phyloP scores from a whole-genome alignment of 805 yeast species.

The Candida succiphila region DNA sequence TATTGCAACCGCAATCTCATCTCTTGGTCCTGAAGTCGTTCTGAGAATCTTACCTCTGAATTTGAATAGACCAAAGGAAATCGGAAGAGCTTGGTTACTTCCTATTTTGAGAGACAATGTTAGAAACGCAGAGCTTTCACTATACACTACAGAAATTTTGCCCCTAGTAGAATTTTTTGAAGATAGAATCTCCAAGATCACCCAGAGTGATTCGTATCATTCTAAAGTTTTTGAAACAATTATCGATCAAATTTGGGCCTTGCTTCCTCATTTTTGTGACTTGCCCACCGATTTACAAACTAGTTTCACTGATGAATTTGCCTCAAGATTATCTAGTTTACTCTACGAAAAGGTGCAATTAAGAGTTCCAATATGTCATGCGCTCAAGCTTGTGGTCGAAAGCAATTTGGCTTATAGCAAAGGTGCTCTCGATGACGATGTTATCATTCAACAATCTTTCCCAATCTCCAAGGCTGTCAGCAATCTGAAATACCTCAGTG shows the following conservation, averaged over 20 bases:
- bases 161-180: slow-evolving; percentile 56
- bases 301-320: slow-evolving; percentile 68
- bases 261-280: slow-evolving; percentile 82
- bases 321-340: slow-evolving; percentile 61
- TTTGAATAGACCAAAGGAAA: slow-evolving; percentile 44
- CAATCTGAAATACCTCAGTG: slow-evolving; percentile 52
- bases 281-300: slow-evolving; percentile 63
- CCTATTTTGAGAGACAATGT: slow-evolving; percentile 87
- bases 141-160: slow-evolving; percentile 49
- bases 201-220: slow-evolving; percentile 49
- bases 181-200: slow-evolving; percentile 30
- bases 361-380: slow-evolving; percentile 77
- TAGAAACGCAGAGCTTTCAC: slow-evolving; percentile 56
- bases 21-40: slow-evolving; percentile 82
- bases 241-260: slow-evolving; percentile 85
- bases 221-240: slow-evolving; percentile 75
- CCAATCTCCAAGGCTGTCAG: slow-evolving; percentile 43
- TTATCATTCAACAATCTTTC: slow-evolving; percentile 50
- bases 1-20: slow-evolving; percentile 66
- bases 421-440: slow-evolving; percentile 50
- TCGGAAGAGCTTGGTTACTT: slow-evolving; percentile 94
- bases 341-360: slow-evolving; percentile 67
- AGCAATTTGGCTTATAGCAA: slow-evolving; percentile 56
- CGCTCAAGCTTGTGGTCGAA: slow-evolving; percentile 68
- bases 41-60: slow-evolving; percentile 71